Evolutionary conservation across 2,329 filamentous ascomycete genomes (phyloP), one percentile per base, ranked within the genome.

Genomic region (Penicillium sp.): DNA sequence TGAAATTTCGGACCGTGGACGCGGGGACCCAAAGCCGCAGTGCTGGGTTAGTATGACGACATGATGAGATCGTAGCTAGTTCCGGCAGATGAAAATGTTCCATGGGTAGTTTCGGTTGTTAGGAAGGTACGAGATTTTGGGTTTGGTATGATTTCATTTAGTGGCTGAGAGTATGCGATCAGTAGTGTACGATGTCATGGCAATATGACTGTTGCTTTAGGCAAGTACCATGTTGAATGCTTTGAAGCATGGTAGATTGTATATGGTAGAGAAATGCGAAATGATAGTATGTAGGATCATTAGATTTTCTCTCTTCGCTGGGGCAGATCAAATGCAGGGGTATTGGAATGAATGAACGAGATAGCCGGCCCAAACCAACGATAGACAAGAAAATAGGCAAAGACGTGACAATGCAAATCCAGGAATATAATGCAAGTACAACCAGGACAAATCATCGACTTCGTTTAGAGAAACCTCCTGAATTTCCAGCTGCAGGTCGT

Each of bases 381-480:
- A 57, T n/a, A 58, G 56, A 45, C 24, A 44, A 54, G 42, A 29
- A 9, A 47, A 14, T 31, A 42, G 26, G 11, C 27, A 26, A 39
- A 54, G 48, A 39, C 31, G 47, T 46, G 42, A 57, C 35, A 35
- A 51, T 19, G 10, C 49, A 35, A 47, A 58, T 19, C 16, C 35
- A 16, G 26, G 21, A 22, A 4, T 39, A 27, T 43, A 42, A 31
- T 14, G 22, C 33, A 48, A 5, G 26, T 13, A 39, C 42, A 49
- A 31, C 14, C 31, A 26, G 37, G 49, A 49, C 26, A 16, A 49
- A 51, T 69, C 62, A 75, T 45, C 72, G 69, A 31, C 63, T 69
- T 49, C 73, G 68, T 54, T 76, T 76, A 31, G 67, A 65, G 45
- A 67, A 59, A 16, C 62, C 65, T 33, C 74, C 74, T 16, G 67